Conservation (phyloP, 768 basidiomycete genomes). For the Pulveroboletus ravenelii region DNA sequence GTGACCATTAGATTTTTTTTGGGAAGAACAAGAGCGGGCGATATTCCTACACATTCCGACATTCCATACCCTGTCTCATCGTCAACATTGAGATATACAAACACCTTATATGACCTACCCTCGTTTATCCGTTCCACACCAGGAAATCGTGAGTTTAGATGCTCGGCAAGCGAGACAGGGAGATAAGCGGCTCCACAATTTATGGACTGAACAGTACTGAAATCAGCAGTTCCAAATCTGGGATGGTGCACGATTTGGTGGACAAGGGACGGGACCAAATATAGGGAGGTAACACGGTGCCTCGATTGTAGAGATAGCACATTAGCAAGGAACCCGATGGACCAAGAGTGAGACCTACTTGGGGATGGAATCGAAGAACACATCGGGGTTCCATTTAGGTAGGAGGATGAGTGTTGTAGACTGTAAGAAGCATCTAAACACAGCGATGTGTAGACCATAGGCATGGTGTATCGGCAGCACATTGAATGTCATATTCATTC, state of each 20-base stretch:
- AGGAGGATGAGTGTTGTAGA: constrained; percentile 51
- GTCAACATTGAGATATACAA: constrained; percentile 3
- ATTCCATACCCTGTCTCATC: constrained; percentile 59
- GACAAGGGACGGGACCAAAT: constrained; percentile 57
- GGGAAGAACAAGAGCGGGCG: background rate
- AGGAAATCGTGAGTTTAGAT: constrained; percentile 37
- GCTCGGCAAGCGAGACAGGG: constrained; percentile 47
- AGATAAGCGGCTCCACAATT: constrained; percentile 64
- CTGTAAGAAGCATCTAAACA: constrained; percentile 43
- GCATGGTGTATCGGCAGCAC: constrained; percentile 68
- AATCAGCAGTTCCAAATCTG: constrained; percentile 41
- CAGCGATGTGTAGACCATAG: constrained; percentile 53
- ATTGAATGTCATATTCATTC: constrained; percentile 46
- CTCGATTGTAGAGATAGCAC: constrained; percentile 30
- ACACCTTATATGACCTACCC: constrained; percentile 35
- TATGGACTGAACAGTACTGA: constrained; percentile 44
- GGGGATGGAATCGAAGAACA: constrained; percentile 48
- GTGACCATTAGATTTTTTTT: no score
- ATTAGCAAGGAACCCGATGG: background rate
- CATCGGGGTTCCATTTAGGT: constrained; percentile 55
- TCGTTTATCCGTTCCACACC: constrained; percentile 34
- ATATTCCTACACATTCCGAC: constrained; percentile 54
- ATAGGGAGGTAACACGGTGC: constrained; percentile 47
- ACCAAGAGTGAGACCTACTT: constrained; percentile 40
- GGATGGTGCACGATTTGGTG: constrained; percentile 62